phyloP scores from a whole-genome alignment of 768 basidiomycete genomes.

The Hericium coralloides region DNA sequence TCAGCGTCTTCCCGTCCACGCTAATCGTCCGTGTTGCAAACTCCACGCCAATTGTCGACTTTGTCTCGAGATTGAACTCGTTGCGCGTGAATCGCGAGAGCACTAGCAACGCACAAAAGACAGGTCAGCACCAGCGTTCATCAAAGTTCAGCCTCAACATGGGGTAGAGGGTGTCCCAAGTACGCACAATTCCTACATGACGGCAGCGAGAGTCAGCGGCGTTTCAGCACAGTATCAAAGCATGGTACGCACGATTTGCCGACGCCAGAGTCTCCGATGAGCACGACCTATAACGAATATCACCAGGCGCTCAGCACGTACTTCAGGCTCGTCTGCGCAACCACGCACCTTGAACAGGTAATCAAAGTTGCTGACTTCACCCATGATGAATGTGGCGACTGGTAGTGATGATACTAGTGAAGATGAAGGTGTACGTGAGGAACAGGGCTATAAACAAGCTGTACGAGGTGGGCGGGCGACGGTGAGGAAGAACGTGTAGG shows the following conservation, averaged over 20 bases:
- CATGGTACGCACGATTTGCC: slow-evolving; percentile 87
- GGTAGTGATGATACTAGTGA: background rate
- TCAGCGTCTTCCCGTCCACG: slow-evolving; percentile 95
- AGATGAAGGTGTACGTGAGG: background rate
- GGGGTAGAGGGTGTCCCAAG: too few species aligned
- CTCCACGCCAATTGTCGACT: slow-evolving; percentile 99
- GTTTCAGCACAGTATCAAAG: background rate
- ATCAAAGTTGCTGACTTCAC: slow-evolving; percentile 94
- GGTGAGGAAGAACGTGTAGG: background rate
- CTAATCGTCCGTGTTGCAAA: slow-evolving; percentile 94
- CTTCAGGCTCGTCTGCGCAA: background rate
- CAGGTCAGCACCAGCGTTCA: background rate
- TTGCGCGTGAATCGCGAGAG: slow-evolving; percentile 99
- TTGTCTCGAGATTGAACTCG: slow-evolving; percentile 98
- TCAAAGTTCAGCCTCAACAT: background rate
- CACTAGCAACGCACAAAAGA: slow-evolving; percentile 41
- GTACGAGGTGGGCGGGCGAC: background rate
- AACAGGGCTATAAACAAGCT: background rate
- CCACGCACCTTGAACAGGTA: slow-evolving; percentile 90
- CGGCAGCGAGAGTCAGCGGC: slow-evolving; percentile 1
- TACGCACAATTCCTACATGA: slow-evolving; percentile 53
- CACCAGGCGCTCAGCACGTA: background rate
- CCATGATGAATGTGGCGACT: slow-evolving; percentile 37
- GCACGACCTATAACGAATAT: slow-evolving; percentile 62
- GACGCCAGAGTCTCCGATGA: slow-evolving; percentile 98